These are phyloP conservation scores for Penicillium sp. DNA, from an alignment of 2,329 filamentous ascomycete genomes.

Conservation along the genomic window DNA sequence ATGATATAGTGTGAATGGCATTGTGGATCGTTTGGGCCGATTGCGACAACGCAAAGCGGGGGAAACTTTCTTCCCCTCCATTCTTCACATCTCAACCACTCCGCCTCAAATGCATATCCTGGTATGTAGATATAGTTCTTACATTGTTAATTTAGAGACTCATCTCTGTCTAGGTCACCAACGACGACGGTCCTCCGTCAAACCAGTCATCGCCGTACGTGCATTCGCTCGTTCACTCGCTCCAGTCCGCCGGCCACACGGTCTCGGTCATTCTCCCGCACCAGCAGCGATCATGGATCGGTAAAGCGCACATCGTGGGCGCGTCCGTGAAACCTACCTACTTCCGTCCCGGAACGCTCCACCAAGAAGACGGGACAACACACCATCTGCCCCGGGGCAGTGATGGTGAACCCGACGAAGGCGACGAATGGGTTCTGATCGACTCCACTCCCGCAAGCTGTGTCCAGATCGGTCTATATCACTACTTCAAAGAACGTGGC, in stretches of 20 bases:
- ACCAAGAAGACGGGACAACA: conserved; percentile 65
- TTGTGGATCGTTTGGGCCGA: conserved; percentile 1
- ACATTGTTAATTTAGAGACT: conserved; percentile 3
- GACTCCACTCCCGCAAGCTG: conserved; percentile 79
- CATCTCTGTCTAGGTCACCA: conserved; percentile 47
- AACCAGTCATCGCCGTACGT: conserved; percentile 77
- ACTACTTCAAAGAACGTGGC: conserved; percentile 71
- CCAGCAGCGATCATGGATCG: conserved; percentile 94
- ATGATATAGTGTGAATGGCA: not conserved
- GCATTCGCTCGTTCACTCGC: conserved; percentile 68
- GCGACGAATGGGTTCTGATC: conserved; percentile 78
- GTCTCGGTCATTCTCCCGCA: conserved; percentile 91
- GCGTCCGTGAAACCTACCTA: conserved; percentile 81
- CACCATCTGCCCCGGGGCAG: conserved; percentile 58
- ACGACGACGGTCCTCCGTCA: conserved; percentile 80
- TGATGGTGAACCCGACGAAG: conserved; percentile 51
- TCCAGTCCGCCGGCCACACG: conserved; percentile 74
- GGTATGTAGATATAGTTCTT: conserved; percentile 37
- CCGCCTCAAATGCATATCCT: conserved; percentile 51
- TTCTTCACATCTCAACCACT: conserved; percentile 16
- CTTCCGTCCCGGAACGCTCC: conserved; percentile 67
- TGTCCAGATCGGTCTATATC: conserved; percentile 77
- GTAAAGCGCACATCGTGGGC: conserved; percentile 94
- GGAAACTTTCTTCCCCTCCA: conserved; percentile 22
- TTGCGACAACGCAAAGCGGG: conserved; percentile 13